Evolutionary conservation across 345 rosid genomes (phyloP), one percentile per base, ranked within the genome.

Genomic region (Populus simonii): DNA sequence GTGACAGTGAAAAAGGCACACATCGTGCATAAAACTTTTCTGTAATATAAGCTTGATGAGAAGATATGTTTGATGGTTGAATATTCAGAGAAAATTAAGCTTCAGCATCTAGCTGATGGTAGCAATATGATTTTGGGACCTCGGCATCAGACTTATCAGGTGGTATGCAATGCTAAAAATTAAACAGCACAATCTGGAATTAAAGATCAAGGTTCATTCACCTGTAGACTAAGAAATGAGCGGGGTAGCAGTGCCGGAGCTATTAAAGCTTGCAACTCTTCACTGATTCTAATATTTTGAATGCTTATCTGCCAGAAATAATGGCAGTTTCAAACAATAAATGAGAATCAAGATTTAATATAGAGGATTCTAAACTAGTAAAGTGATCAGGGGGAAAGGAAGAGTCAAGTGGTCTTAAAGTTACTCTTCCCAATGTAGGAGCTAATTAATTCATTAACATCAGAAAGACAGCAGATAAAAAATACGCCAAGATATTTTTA

Each of bases 211-310:
- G 65, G 38, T 45, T 49, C 51, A 68, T 16, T 73, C 55, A 93
- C 97, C 94, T 93, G 97, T 68, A 94, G 87, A 85, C 86, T 94
- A 73, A 92, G 67, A 75, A 89, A 91, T 47, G 95, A 88, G 53
- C 97, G 89, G 6, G 98, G 98, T 35, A 93, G 85, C 71, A 95
- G 27, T 7, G 99, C 99, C 70, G 98, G 99, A 87, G 97, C 91
- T 41, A 93, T 88, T 33, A 93, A 78, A 81, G 92, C 88, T 88
- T 93, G 98, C 82, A 93, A 76, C 81, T 89, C 87, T 73, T 89
- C 93, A 72, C 88, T 92, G 86, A 94, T 93, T 75, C 83, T 90
- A 69, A 94, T 85, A 80, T 93, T 84, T 86, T 91, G 92, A 79
- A 92, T 68, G 78, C 88, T 87, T 78, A 94, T 84, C 97, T 94